Percentiles rank a stretch among this genome's conserved stretches.
phyloP scores from a whole-genome alignment of 148 eudicot species.

The Oxyria digyna region DNA sequence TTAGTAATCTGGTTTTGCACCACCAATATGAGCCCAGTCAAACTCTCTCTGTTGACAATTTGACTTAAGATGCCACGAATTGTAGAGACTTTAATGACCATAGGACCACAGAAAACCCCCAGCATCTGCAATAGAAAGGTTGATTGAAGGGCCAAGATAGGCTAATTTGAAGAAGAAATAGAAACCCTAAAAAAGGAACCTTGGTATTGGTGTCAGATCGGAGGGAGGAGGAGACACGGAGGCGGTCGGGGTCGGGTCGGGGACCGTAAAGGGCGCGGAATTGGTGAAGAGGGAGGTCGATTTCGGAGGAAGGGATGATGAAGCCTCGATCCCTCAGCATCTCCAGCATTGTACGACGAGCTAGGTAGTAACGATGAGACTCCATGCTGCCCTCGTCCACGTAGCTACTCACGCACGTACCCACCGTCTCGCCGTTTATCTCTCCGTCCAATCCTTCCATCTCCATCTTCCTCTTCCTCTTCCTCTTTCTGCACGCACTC shows the following conservation, averaged over 20 bases:
- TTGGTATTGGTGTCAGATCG: constrained; percentile 39
- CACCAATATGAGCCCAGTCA: constrained; percentile 54
- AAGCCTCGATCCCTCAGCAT: constrained; percentile 85
- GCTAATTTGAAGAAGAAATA: background rate
- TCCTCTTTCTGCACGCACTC: no score
- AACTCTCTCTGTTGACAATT: constrained; percentile 50
- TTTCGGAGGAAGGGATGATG: constrained; percentile 41
- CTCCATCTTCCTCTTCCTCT: constrained; percentile 17
- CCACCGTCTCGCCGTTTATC: constrained; percentile 13
- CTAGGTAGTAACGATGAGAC: constrained; percentile 68
- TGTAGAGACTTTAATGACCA: constrained; percentile 40
- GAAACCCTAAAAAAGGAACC: constrained; percentile 20
- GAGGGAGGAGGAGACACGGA: constrained; percentile 48
- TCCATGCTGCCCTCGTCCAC: constrained; percentile 53
- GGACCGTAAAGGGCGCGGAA: constrained; percentile 48
- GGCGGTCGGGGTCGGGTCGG: constrained; percentile 47
- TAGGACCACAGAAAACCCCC: constrained; percentile 54
- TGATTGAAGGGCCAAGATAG: background rate
- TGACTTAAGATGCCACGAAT: constrained; percentile 42
- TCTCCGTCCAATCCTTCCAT: constrained; percentile 21
- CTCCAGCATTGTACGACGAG: constrained; percentile 57
- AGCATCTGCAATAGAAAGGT: constrained; percentile 37
- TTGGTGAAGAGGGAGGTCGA: constrained; percentile 35
- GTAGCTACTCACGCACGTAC: constrained; percentile 37
- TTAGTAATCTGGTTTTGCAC: constrained; percentile 58